phyloP scores from a whole-genome alignment of 371 early-diverging fungal genomes.

The Amoeboaphelidium protococcarum region DNA sequence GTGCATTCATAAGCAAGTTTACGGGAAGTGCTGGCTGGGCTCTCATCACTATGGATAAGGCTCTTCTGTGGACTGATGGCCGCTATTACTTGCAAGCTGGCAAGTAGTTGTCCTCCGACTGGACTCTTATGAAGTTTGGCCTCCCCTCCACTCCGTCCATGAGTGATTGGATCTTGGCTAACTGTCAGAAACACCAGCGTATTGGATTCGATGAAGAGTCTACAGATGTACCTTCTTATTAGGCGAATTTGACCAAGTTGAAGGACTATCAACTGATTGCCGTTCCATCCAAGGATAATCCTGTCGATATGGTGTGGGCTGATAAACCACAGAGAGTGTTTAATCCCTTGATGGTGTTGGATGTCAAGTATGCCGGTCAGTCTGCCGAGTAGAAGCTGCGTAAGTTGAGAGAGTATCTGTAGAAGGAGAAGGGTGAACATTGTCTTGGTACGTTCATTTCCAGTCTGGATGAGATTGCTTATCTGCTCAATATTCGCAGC shows the following conservation, averaged over 20 bases:
- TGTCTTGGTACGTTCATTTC: conserved; percentile 44
- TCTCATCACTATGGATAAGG: conserved; percentile 33
- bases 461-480: conserved; percentile 75
- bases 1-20: conserved; percentile 88
- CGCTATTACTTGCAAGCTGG: conserved; percentile 94
- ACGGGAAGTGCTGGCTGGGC: conserved; percentile 88
- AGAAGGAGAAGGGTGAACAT: conserved; percentile 15
- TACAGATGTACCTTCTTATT: too few species aligned
- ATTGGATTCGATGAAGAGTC: conserved; percentile 83
- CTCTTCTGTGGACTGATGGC: conserved; percentile 88
- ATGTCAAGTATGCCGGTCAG: conserved; percentile 41
- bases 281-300: conserved; percentile 15
- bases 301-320: conserved; percentile 61
- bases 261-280: conserved; percentile 6
- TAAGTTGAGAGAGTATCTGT: conserved; percentile 9
- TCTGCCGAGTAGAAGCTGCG: conserved; percentile 22
- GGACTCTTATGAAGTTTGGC: conserved; percentile 80
- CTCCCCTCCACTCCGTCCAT: conserved; percentile 56
- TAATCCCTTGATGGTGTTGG: conserved; percentile 30
- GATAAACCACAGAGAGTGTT: conserved; percentile 31
- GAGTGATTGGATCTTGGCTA: conserved; percentile 40
- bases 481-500: conserved; percentile 93
- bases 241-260: background rate
- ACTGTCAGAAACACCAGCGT: conserved; percentile 21
- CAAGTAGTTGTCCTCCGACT: conserved; percentile 62